Percentiles rank a stretch among this genome's conserved stretches.
Evolutionary conservation across 208 protist genomes (phyloP).

Genomic region (Chromosphaera perkinsii): DNA sequence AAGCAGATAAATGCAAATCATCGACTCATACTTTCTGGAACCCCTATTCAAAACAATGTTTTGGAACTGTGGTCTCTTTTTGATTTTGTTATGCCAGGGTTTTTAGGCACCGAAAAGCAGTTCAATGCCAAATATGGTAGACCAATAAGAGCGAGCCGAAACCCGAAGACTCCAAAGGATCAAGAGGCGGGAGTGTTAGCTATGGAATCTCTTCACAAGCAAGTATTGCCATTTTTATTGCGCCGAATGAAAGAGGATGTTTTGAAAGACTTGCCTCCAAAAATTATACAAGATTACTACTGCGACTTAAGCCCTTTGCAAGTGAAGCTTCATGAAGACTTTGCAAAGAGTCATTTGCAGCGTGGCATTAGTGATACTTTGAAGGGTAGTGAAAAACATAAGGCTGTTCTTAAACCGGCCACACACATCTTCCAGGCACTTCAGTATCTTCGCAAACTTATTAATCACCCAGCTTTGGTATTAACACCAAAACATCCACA

Average conservation of each 20-base stretch:
- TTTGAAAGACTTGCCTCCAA: slow-evolving; percentile 74
- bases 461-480: slow-evolving; percentile 68
- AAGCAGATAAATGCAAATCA: slow-evolving; percentile 58
- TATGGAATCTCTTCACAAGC: slow-evolving; percentile 67
- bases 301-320: slow-evolving; percentile 68
- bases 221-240: slow-evolving; percentile 79
- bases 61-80: slow-evolving; percentile 83
- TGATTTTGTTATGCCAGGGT: slow-evolving; percentile 85
- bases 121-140: slow-evolving; percentile 65
- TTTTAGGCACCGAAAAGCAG: slow-evolving; percentile 66
- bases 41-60: slow-evolving; percentile 80
- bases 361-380: not conserved
- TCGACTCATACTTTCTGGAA: slow-evolving; percentile 78
- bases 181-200: slow-evolving; percentile 50
- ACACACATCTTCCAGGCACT: slow-evolving; percentile 70
- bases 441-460: slow-evolving; percentile 72
- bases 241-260: slow-evolving; percentile 77
- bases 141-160: slow-evolving; percentile 58
- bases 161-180: slow-evolving; percentile 42
- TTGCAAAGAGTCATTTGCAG: not conserved
- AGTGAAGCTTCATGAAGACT: slow-evolving; percentile 40
- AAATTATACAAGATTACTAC: slow-evolving; percentile 79
- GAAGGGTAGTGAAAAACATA: slow-evolving; percentile 1
- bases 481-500: slow-evolving; percentile 53
- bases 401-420: not conserved